A percentile compares a stretch with the other conserved stretches of the same genome.
These are phyloP conservation scores for Euphorbia corollata DNA, from an alignment of 441 rosid species.

Conservation along the genomic window DNA sequence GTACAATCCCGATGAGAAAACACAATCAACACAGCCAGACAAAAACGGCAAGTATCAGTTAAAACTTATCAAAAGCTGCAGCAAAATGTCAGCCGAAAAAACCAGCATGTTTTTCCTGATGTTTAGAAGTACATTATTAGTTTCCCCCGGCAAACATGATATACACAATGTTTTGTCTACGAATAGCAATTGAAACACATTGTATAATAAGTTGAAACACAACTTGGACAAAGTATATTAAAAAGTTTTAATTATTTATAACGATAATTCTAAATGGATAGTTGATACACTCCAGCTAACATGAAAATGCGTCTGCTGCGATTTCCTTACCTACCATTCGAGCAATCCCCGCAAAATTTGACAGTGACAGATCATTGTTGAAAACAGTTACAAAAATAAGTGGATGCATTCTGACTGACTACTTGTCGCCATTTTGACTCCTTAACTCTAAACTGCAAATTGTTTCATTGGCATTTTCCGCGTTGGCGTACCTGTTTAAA, in stretches of 20 bases:
- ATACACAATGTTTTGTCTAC: constrained; percentile 28
- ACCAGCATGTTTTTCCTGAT: constrained; percentile 14
- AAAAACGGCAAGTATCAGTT: neutral
- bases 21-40: too few species aligned
- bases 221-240: constrained; percentile 6
- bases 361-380: neutral
- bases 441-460: constrained; percentile 2
- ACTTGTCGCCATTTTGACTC: constrained; percentile 6
- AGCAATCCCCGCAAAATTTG: constrained; percentile 13
- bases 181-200: constrained; percentile 17
- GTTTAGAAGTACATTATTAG: constrained; percentile 12
- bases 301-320: neutral
- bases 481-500: constrained; percentile 7
- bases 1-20: too few species aligned
- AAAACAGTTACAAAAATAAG: constrained; percentile 9
- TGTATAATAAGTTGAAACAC: too few species aligned
- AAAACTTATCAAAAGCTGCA: neutral
- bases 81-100: neutral
- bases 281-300: constrained; percentile 20
- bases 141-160: constrained; percentile 17
- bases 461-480: constrained; percentile 12
- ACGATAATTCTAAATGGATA: constrained; percentile 21
- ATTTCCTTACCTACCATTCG: constrained; percentile 1
- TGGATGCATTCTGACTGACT: constrained; percentile 4
- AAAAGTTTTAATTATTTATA: constrained; percentile 8